Evolutionary conservation across 805 yeast genomes (phyloP).

Genomic region (Cyberlindnera subsufficiens): DNA sequence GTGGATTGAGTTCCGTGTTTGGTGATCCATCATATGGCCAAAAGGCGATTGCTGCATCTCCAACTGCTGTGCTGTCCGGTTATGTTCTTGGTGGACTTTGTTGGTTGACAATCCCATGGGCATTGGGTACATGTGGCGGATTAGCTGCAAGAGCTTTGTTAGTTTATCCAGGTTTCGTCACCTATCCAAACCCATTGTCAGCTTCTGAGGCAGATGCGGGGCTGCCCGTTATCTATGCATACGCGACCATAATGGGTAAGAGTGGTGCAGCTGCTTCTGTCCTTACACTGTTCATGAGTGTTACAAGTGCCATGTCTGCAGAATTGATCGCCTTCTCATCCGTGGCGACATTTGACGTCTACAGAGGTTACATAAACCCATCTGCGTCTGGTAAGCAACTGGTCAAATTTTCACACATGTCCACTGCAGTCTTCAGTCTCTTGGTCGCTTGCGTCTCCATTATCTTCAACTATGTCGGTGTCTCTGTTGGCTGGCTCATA

Average conservation of each 20-base stretch:
- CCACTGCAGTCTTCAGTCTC: slow-evolving; percentile 34
- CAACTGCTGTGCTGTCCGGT: slow-evolving; percentile 29
- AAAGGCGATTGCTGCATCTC: slow-evolving; percentile 37
- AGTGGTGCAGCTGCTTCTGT: slow-evolving; percentile 37
- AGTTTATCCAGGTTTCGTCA: slow-evolving; percentile 27
- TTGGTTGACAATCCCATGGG: slow-evolving; percentile 33
- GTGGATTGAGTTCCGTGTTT: slow-evolving; percentile 29
- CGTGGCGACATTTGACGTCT: slow-evolving; percentile 34
- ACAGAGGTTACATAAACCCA: slow-evolving; percentile 34
- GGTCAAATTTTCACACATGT: slow-evolving; percentile 28
- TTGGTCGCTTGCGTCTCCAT: slow-evolving; percentile 33
- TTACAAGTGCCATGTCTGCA: slow-evolving; percentile 37
- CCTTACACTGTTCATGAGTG: slow-evolving; percentile 36
- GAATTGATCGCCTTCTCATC: slow-evolving; percentile 38
- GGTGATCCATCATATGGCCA: slow-evolving; percentile 35
- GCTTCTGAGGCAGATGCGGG: slow-evolving; percentile 34
- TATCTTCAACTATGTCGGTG: slow-evolving; percentile 36
- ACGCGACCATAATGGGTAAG: slow-evolving; percentile 42
- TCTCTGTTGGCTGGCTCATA: slow-evolving; percentile 36
- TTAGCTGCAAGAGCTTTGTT: slow-evolving; percentile 31
- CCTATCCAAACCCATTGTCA: slow-evolving; percentile 36
- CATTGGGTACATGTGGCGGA: slow-evolving; percentile 33
- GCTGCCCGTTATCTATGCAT: slow-evolving; percentile 31
- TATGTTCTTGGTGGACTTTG: slow-evolving; percentile 32
- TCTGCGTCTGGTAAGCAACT: slow-evolving; percentile 32